Conservation (phyloP, 176 grass and related monocot genomes). For the Tillandsia fasciculata region DNA sequence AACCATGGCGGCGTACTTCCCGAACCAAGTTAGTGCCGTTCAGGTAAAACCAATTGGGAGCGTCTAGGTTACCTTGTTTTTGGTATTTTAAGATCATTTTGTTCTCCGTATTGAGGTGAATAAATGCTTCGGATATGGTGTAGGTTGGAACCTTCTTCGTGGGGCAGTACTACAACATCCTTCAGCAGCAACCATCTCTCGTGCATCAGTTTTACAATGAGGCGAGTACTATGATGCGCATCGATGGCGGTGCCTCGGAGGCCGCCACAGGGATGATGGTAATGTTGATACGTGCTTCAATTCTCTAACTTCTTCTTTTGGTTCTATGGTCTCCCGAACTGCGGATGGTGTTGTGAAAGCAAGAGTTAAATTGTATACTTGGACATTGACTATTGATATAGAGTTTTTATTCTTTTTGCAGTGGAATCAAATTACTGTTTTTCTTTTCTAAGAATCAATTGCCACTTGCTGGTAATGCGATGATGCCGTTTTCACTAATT, state of each 20-base stretch:
- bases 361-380: too few relatives aligned
- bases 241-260: slow-evolving; percentile 39
- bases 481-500: too few relatives aligned
- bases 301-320: background rate
- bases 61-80: background rate
- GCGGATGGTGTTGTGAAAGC: too few relatives aligned
- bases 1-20: slow-evolving; percentile 1
- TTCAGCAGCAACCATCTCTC: slow-evolving; percentile 57
- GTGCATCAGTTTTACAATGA: slow-evolving; percentile 93
- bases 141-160: slow-evolving; percentile 81
- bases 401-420: too few relatives aligned
- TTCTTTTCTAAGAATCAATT: too few relatives aligned
- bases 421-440: too few relatives aligned
- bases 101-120: background rate
- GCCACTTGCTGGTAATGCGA: too few relatives aligned
- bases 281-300: background rate
- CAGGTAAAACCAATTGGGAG: slow-evolving; percentile 10
- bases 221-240: slow-evolving; percentile 63
- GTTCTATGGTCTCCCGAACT: too few relatives aligned
- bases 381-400: too few relatives aligned
- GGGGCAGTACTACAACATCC: slow-evolving; percentile 73
- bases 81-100: background rate
- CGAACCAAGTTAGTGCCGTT: slow-evolving; percentile 12
- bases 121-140: background rate
- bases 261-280: slow-evolving; percentile 64